A percentile compares a stretch with the other conserved stretches of the same genome.
Evolutionary conservation across 2,329 filamentous ascomycete species (phyloP).

Genomic region (Microsporum canis): DNA sequence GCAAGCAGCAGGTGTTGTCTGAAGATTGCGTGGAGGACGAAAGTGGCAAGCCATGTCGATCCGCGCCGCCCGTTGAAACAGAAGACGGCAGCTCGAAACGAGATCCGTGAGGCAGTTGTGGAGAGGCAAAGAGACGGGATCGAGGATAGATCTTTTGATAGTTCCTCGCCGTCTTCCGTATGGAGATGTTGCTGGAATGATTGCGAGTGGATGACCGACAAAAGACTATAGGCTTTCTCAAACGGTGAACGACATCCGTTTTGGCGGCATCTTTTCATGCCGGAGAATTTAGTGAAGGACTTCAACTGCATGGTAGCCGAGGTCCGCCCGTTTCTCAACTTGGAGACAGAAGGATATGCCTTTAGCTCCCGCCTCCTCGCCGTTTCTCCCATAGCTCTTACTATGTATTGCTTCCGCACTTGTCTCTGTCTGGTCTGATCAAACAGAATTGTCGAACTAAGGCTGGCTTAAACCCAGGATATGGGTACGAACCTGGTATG

Average conservation of each 20-base stretch:
- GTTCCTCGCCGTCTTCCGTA: background rate
- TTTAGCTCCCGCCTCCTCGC: background rate
- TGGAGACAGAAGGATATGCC: background rate
- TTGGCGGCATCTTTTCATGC: background rate
- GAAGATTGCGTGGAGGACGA: background rate
- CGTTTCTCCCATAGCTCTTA: background rate
- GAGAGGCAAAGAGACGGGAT: background rate
- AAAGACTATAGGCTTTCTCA: background rate
- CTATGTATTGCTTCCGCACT: background rate
- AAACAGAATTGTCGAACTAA: background rate
- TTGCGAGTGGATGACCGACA: background rate
- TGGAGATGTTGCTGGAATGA: background rate
- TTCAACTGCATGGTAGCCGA: background rate
- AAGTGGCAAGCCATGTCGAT: slow-evolving; percentile 3
- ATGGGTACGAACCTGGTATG: background rate
- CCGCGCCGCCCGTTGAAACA: background rate
- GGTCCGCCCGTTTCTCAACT: background rate
- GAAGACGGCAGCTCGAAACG: slow-evolving; percentile 1
- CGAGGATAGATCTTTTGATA: background rate
- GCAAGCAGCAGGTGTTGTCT: background rate
- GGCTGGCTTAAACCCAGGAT: background rate
- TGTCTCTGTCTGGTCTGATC: background rate
- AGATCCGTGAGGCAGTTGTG: background rate
- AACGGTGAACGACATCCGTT: background rate
- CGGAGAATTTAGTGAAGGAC: background rate